A percentile compares a stretch with the other conserved stretches of the same genome.
These are phyloP conservation scores for Antitrichia curtipendula DNA, from an alignment of 225 moss, liverwort and hornwort genomes.

Conservation along the genomic window DNA sequence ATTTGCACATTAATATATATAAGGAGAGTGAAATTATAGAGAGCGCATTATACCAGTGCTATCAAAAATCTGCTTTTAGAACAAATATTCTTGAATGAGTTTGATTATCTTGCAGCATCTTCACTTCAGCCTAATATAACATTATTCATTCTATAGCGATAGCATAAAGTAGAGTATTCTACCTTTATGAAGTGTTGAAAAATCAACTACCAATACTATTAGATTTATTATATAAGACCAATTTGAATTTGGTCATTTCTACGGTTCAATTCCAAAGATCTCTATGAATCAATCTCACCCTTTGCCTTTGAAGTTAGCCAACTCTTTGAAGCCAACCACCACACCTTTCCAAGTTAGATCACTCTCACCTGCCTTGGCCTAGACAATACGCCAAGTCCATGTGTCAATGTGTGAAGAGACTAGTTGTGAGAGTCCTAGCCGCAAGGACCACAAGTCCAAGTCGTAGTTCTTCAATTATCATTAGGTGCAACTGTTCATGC, in stretches of 20 bases:
- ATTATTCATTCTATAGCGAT: neutral
- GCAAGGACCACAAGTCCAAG: fast-evolving
- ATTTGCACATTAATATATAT: neutral
- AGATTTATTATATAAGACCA: neutral
- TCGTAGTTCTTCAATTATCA: neutral
- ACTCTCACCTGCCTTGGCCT: neutral
- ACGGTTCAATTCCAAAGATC: neutral
- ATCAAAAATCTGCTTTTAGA: neutral
- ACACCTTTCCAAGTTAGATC: neutral
- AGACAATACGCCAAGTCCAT: fast-evolving
- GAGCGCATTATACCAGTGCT: fast-evolving
- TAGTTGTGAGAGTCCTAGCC: too few species aligned
- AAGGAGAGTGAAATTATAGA: neutral
- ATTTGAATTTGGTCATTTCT: fast-evolving
- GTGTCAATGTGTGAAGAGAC: neutral
- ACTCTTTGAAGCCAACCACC: neutral
- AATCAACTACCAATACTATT: fast-evolving
- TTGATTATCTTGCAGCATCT: neutral
- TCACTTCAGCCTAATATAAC: neutral
- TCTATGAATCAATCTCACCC: neutral
- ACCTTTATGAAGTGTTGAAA: neutral
- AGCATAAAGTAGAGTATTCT: neutral
- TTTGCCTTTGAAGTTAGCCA: neutral
- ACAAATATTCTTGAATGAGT: neutral
- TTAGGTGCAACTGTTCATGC: neutral